Conservation (phyloP, 169 alveolate genomes). For the Toxoplasma gondii region DNA sequence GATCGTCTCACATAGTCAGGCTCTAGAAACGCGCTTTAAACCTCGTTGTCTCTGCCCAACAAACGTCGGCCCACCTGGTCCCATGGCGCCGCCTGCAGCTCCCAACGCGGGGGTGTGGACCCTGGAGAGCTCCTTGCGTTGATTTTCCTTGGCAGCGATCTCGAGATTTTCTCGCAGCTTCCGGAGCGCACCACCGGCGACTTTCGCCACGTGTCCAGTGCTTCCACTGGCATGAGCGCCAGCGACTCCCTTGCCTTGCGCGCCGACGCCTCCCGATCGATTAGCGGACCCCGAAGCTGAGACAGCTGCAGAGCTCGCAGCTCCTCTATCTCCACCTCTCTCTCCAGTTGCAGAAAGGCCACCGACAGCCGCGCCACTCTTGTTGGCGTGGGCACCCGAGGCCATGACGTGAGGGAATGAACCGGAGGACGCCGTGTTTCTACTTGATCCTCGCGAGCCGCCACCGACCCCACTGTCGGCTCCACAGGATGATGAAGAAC, state of each 20-base stretch:
- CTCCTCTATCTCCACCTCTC: background rate
- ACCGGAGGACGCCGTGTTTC: background rate
- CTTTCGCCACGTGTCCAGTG: constrained; percentile 17
- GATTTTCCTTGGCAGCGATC: constrained; percentile 24
- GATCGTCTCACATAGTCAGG: too few species aligned
- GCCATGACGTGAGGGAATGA: background rate
- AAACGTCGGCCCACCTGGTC: background rate
- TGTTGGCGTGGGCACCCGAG: background rate
- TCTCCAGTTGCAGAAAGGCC: background rate
- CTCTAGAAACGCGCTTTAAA: too few species aligned
- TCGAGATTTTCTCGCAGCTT: constrained; percentile 14
- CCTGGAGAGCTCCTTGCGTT: background rate
- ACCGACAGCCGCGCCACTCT: background rate
- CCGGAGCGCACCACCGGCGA: background rate
- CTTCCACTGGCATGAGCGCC: background rate
- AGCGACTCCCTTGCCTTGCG: background rate
- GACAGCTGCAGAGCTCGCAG: background rate
- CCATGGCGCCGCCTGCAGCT: background rate
- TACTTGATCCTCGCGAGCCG: background rate
- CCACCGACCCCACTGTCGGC: background rate
- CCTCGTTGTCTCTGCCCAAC: too few species aligned
- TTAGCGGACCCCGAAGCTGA: background rate
- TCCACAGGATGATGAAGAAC: background rate
- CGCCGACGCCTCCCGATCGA: background rate
- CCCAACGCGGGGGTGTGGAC: background rate